Conservation (phyloP, 2,329 filamentous ascomycete genomes). For the Didymella sp. region DNA sequence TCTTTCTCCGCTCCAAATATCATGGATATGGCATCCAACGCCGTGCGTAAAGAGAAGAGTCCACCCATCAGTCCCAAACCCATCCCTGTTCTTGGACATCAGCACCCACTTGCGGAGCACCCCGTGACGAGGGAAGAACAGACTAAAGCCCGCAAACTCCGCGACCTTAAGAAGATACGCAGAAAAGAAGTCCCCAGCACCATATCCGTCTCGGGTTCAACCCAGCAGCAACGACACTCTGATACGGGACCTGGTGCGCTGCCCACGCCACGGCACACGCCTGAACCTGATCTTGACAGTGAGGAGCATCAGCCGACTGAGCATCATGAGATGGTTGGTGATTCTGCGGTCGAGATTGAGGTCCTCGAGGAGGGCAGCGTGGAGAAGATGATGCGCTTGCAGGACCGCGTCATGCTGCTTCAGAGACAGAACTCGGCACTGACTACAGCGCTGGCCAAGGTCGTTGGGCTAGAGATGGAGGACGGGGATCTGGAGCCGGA, state of each 20-base stretch:
- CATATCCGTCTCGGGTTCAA: neutral
- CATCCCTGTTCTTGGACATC: constrained; percentile 33
- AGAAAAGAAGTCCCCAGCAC: constrained; percentile 23
- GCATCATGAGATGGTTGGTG: constrained; percentile 9
- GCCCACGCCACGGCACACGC: constrained; percentile 26
- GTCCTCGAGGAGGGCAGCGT: constrained; percentile 13
- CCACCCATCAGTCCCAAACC: constrained; percentile 24
- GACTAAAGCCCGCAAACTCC: constrained; percentile 33
- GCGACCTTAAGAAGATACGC: constrained; percentile 37
- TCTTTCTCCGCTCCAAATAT: constrained; percentile 25
- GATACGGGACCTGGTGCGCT: constrained; percentile 20
- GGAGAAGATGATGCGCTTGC: constrained; percentile 26
- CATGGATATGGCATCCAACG: constrained; percentile 9
- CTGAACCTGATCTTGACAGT: constrained; percentile 14
- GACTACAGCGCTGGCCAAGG: constrained; percentile 35
- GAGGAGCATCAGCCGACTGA: neutral
- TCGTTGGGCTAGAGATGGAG: constrained; percentile 34
- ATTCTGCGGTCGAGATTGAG: constrained; percentile 17
- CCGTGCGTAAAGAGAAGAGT: constrained; percentile 26
- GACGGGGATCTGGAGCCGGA: constrained; percentile 31
- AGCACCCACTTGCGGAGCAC: constrained; percentile 33
- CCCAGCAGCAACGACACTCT: constrained; percentile 12
- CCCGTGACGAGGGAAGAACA: constrained; percentile 28
- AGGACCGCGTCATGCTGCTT: constrained; percentile 29
- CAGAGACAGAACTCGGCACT: constrained; percentile 39